Evolutionary conservation across 768 basidiomycete genomes (phyloP), one percentile per base, ranked within the genome.

Genomic region (Chalciporus pseudorubinellus): DNA sequence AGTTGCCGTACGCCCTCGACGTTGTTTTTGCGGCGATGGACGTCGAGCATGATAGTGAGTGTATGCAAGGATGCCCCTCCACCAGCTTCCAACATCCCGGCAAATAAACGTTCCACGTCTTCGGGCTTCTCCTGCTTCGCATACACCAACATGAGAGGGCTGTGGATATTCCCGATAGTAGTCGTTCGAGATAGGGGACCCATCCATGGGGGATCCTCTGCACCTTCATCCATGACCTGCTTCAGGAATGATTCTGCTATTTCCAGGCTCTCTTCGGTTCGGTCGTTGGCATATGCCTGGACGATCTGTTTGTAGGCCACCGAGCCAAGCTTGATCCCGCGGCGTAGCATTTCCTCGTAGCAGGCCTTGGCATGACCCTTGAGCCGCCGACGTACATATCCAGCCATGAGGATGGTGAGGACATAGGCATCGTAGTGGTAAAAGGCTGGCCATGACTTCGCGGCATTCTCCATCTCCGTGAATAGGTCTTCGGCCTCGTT

Each of bases 391-490:
- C 81, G 80, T 48, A 95, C 71, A 65, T 83, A 87, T 0, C 84
- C 87, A 7, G 79, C 75, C 75, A 93, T 84, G 63, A 95, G 69
- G 61, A 87, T 83, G 21, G 89, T 89, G 53, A 90, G 74, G 39
- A 84, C 71, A 61, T 83, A 85, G 33, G 77, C 72, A 53, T 80
- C 81, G 53, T 84, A 64, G 33, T 72, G 66, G 16, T 81, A 55
- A 22, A 69, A 61, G 3, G 73, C 63, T 16, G 72, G 61, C 67
- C 71, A 70, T 11, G 70, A 56, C 45, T 46, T 47, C 43, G 58
- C 59, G n/a, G 73, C 63, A n/a, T 60, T 57, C 50, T 85, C 81
- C 80, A 95, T 83, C 64, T 88, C 77, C 33, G 69, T 64, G 61
- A 87, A 85, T 19, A 95, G 72, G n/a, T 83, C 75, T 44, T 72